Evolutionary conservation across 2,329 filamentous ascomycete genomes (phyloP).

Genomic region (Onygenales sp.): DNA sequence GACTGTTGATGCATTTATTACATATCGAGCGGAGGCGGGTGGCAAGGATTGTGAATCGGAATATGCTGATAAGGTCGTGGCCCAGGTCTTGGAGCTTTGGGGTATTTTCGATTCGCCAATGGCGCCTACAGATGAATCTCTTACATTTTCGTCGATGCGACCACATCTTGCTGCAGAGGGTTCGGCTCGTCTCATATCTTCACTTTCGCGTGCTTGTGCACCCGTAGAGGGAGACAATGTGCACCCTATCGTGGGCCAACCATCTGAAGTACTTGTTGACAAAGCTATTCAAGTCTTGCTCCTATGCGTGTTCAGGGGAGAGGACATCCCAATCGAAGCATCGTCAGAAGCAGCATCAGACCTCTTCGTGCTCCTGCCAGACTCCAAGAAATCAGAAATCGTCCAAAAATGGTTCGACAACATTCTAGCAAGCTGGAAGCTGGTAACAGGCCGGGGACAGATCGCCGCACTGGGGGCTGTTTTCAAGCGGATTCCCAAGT

Average conservation of each 20-base stretch:
- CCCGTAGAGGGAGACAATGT: constrained; percentile 2
- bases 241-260: constrained; percentile 5
- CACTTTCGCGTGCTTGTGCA: constrained; percentile 21
- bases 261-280: constrained; percentile 18
- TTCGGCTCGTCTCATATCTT: constrained; percentile 28
- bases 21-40: constrained; percentile 11
- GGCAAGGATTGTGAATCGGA: constrained; percentile 15
- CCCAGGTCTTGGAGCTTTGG: constrained; percentile 26
- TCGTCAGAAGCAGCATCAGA: constrained; percentile 31
- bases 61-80: constrained; percentile 15
- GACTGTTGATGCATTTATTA: constrained; percentile 25
- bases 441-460: constrained; percentile 33
- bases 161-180: constrained; percentile 35
- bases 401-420: constrained; percentile 32
- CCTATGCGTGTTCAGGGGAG: constrained; percentile 30
- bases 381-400: constrained; percentile 22
- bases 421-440: constrained; percentile 25
- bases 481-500: constrained; percentile 23
- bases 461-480: constrained; percentile 33
- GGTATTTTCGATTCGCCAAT: constrained; percentile 24
- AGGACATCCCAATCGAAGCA: constrained; percentile 31
- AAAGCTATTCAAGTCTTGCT: constrained; percentile 25
- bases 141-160: constrained; percentile 29
- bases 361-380: constrained; percentile 28
- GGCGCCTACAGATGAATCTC: constrained; percentile 27